A percentile compares a stretch with the other conserved stretches of the same genome.
Evolutionary conservation across 345 rosid species (phyloP).

Genomic region (Hypericum perforatum): DNA sequence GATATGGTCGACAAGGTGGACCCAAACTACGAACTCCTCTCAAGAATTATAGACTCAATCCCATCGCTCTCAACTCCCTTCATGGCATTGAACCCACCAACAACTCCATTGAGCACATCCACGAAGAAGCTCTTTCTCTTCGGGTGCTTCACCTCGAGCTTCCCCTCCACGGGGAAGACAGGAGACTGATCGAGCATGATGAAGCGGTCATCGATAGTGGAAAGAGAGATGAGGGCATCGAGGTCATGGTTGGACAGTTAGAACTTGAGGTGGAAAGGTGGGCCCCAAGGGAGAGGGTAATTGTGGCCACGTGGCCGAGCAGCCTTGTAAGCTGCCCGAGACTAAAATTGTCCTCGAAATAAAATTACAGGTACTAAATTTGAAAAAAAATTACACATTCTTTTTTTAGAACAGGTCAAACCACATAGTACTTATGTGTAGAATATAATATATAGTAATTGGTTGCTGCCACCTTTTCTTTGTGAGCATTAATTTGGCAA

Average conservation of each 20-base stretch:
- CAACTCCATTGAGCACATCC: too few species aligned
- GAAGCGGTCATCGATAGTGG: slow-evolving; percentile 35
- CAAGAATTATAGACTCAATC: slow-evolving; percentile 60
- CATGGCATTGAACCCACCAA: slow-evolving; percentile 46
- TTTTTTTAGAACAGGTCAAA: too few species aligned
- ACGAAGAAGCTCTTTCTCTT: slow-evolving; percentile 72
- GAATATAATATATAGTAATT: too few species aligned
- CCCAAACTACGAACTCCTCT: slow-evolving; percentile 68
- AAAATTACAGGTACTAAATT: too few species aligned
- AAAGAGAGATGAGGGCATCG: slow-evolving; percentile 38
- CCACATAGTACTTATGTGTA: too few species aligned
- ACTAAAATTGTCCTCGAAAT: too few species aligned
- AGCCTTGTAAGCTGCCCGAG: too few species aligned
- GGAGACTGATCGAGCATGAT: slow-evolving; percentile 34
- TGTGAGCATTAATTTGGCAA: too few species aligned
- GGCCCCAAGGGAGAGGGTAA: slow-evolving; percentile 22
- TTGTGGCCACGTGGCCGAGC: too few species aligned
- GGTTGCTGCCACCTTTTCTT: too few species aligned
- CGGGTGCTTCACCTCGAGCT: slow-evolving; percentile 48
- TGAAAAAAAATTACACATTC: too few species aligned
- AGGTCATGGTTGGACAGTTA: slow-evolving; percentile 41
- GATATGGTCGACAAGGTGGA: slow-evolving; percentile 67
- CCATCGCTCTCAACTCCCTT: slow-evolving; percentile 22
- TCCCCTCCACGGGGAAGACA: too few species aligned
- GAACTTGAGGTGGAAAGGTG: slow-evolving; percentile 37